Base-by-base conservation (phyloP, 1,284 basidiomycete genomes). In the Pascua guehoae region DNA sequence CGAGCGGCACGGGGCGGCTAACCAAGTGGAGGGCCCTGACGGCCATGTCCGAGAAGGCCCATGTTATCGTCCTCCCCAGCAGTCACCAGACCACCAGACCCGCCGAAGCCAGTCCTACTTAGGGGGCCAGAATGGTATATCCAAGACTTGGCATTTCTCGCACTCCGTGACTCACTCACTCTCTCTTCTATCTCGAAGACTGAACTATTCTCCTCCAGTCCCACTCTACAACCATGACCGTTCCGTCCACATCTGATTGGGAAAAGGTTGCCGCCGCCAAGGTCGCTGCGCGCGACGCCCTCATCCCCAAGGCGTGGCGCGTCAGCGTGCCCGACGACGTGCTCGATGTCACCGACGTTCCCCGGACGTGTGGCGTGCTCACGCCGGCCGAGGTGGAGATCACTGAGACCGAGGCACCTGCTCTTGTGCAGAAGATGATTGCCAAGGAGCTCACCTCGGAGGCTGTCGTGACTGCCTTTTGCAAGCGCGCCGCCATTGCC, bases 401-500 rank as follows among this genome's bases (percentile, higher is more conserved):
- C 37, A 89, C 88, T 5, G 80, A 81, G 53, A 77, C 66, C 75
- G 32, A 72, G 45, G 66, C 74, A 12, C 47, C 64, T 0, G 55
- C 39, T 8, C 60, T 74, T 16, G 63, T 72, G 14, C 51, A 62
- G 47, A 54, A 61, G 58, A 63, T 74, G 58, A 14, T 60, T 9
- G 48, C 36, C n/a, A 61, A 62, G 14, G 58, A 66, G 52, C 52
- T 67, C 37, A 69, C 55, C 17, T 62, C 63, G n/a, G 63, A 66
- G 47, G 65, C 62, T 12, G 70, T 74, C 57, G n/a, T 61, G 47
- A n/a, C 46, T 43, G 75, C 89, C 0, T 91, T 87, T 72, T 85
- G 84, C 71, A 91, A 91, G 77, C 81, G 89, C 17, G 87, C 89
- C 0, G 81, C 88, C 49, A 76, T 91, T 50, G 89, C 90, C 0